Evolutionary conservation across 441 rosid species (phyloP).

Genomic region (Macaranga tanarius): DNA sequence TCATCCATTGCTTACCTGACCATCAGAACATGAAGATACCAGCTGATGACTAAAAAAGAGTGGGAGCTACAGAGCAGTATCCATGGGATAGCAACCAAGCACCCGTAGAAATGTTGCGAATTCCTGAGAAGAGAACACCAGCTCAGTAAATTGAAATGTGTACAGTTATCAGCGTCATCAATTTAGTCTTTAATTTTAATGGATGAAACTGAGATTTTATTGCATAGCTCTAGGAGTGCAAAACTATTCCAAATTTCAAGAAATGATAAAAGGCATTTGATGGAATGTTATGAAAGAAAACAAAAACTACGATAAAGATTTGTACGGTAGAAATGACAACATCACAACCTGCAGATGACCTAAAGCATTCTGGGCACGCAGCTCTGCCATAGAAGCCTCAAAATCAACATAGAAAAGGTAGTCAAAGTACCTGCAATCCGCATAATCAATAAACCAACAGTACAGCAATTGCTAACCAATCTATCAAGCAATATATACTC

Average conservation of each 20-base stretch:
- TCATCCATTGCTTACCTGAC: no score
- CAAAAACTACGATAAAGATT: background rate
- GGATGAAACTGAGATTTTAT: background rate
- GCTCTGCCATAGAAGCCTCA: constrained; percentile 74
- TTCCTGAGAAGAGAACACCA: constrained; percentile 35
- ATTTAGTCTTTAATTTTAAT: background rate
- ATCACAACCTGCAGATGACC: constrained; percentile 56
- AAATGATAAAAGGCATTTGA: constrained; percentile 1
- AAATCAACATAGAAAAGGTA: constrained; percentile 64
- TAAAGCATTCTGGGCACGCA: constrained; percentile 57
- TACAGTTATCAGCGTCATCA: background rate
- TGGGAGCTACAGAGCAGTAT: constrained; percentile 8
- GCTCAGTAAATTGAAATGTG: background rate
- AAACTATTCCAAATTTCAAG: no score
- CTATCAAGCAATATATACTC: background rate
- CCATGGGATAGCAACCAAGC: constrained; percentile 53
- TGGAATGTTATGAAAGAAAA: background rate
- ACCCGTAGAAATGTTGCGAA: constrained; percentile 55
- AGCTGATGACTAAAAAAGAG: background rate
- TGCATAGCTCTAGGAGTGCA: no score
- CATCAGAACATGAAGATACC: background rate
- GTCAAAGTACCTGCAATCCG: constrained; percentile 54
- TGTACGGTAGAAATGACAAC: background rate
- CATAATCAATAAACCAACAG: constrained; percentile 13
- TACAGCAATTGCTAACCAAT: background rate